phyloP scores from a whole-genome alignment of 371 early-diverging fungal genomes.

The Dichotomocladium elegans region DNA sequence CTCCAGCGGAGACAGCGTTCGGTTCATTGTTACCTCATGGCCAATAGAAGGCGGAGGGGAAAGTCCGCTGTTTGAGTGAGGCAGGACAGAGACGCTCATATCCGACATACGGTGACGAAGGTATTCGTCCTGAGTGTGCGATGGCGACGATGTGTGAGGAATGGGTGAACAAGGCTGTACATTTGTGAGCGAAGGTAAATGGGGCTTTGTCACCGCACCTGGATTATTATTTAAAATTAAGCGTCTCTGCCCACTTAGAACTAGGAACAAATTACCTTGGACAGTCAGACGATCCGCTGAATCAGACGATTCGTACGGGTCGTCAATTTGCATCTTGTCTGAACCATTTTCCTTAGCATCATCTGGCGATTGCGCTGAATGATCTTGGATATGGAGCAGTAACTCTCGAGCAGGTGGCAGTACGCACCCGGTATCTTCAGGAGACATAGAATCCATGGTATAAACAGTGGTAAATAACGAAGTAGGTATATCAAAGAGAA shows the following conservation, averaged over 20 bases:
- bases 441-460: slow-evolving; percentile 20
- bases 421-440: slow-evolving; percentile 13
- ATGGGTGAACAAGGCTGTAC: slow-evolving; percentile 23
- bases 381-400: slow-evolving; percentile 12
- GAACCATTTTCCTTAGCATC: not conserved
- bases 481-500: not conserved
- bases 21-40: not conserved
- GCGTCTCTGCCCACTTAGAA: too few species aligned
- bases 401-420: slow-evolving; percentile 31
- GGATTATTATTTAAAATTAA: not conserved
- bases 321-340: slow-evolving; percentile 22
- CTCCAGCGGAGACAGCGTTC: slow-evolving; percentile 27
- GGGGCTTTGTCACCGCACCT: slow-evolving; percentile 17
- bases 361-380: not conserved
- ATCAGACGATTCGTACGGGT: slow-evolving; percentile 11
- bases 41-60: not conserved
- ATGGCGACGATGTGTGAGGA: slow-evolving; percentile 8
- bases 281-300: not conserved
- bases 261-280: too few species aligned
- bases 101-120: slow-evolving; percentile 44
- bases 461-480: not conserved
- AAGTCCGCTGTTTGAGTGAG: slow-evolving; percentile 5
- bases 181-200: slow-evolving; percentile 21
- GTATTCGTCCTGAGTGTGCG: slow-evolving; percentile 28
- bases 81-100: slow-evolving; percentile 27